Evolutionary conservation across 1,284 basidiomycete genomes (phyloP).

Genomic region (Trichosporon coremiiforme): DNA sequence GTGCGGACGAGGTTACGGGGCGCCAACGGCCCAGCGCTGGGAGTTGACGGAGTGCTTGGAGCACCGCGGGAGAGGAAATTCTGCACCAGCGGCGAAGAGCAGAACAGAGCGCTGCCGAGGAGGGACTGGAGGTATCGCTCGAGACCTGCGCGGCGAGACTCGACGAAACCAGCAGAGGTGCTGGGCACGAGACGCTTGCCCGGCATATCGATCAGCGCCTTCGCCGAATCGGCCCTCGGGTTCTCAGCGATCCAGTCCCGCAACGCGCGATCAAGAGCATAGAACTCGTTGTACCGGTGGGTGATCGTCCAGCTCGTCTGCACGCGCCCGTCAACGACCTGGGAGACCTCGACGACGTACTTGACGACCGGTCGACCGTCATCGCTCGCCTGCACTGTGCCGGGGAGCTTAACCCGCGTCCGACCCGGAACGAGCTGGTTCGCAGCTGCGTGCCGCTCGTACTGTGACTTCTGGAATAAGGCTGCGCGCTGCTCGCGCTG

Average conservation of each 20-base stretch:
- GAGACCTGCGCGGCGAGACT: slow-evolving; percentile 72
- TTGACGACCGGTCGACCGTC: slow-evolving; percentile 85
- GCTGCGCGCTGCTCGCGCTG: slow-evolving; percentile 79
- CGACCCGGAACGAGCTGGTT: slow-evolving; percentile 77
- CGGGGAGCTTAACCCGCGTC: slow-evolving; percentile 75
- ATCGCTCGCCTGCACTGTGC: slow-evolving; percentile 70
- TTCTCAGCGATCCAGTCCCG: slow-evolving; percentile 48
- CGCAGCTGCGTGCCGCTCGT: slow-evolving; percentile 83
- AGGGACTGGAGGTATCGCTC: slow-evolving; percentile 86
- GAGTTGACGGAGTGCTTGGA: neutral
- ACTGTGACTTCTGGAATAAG: slow-evolving; percentile 84
- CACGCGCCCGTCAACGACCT: slow-evolving; percentile 76
- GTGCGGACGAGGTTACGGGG: slow-evolving; percentile 73
- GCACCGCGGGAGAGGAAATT: slow-evolving; percentile 74
- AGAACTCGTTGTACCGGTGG: slow-evolving; percentile 91
- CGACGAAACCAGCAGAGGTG: slow-evolving; percentile 75
- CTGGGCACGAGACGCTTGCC: slow-evolving; percentile 84
- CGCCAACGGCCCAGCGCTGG: slow-evolving; percentile 30
- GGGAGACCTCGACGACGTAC: slow-evolving; percentile 89
- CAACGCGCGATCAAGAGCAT: slow-evolving; percentile 79
- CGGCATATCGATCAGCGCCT: slow-evolving; percentile 68
- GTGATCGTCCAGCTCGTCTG: slow-evolving; percentile 87
- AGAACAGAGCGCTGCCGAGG: slow-evolving; percentile 71
- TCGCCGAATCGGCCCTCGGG: neutral
- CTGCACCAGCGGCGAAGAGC: slow-evolving; percentile 78